Base-by-base conservation (phyloP, 2,329 filamentous ascomycete genomes). In the Sphaerostilbella broomeana region DNA sequence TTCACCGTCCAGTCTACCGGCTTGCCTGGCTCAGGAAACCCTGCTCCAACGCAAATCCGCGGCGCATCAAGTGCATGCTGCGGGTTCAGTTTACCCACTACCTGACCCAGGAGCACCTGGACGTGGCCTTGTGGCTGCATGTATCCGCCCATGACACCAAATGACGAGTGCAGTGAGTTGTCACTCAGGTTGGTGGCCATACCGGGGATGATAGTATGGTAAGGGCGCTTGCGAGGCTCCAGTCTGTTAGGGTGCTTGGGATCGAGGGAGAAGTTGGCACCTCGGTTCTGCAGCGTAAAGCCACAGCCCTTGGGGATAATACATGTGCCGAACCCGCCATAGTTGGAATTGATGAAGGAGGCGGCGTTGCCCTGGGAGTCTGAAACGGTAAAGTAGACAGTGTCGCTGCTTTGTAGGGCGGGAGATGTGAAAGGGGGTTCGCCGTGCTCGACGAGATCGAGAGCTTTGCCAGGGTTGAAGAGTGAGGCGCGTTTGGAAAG, bases 111-210 rank as follows among this genome's bases (percentile, higher is more conserved):
- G 8, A 98, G 65, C 1, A 95, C 88, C 62, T 97, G 92, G 0
- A 97, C 81, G 45, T 97, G 92, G 16, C 90, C 92, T 62, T 97
- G 92, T 0, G 92, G 92, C 65, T 98, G 92, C 85, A 97, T 97
- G 64, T 94, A 97, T 3, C 88, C 90, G 37, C 92, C 92, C 92
- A 97, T 97, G 44, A 97, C 90, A 38, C 92, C 92, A 54, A 90
- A 95, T 0, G 94, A 84, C 4, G 79, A 84, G 60, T 95, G 86
- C 41, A 97, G 65, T 34, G 75, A 81, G 18, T 77, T 77, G 51
- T 94, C 87, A 4, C 67, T 65, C 13, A 77, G 59, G 50, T 92
- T 87, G 0, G 92, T 97, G 13, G 90, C 79, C 60, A 97, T 74
- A 0, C 85, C 90, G 0, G 92, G 90, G 53, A 98, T 98, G 60